Evolutionary conservation across 2,329 filamentous ascomycete genomes (phyloP).

Genomic region (Talaromyces sp.): DNA sequence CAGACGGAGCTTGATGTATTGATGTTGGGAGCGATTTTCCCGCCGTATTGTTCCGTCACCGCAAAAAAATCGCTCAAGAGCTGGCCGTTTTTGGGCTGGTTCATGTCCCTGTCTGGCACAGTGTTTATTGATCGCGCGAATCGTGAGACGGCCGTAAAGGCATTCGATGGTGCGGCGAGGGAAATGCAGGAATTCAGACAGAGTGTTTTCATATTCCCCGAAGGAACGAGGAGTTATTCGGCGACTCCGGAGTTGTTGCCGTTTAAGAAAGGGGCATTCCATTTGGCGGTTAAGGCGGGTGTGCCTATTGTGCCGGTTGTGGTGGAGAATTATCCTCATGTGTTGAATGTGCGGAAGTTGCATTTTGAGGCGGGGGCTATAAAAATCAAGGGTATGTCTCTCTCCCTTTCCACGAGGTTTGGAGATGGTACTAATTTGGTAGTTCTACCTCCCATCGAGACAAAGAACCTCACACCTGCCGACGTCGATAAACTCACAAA

Average conservation of each 20-base stretch:
- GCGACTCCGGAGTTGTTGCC: constrained; percentile 77
- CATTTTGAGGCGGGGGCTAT: constrained; percentile 69
- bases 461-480: constrained; percentile 66
- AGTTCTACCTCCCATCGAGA: constrained; percentile 81
- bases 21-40: constrained; percentile 86
- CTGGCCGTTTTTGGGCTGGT: constrained; percentile 88
- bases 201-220: constrained; percentile 58
- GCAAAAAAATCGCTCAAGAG: constrained; percentile 82
- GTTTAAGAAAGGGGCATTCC: constrained; percentile 99
- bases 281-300: constrained; percentile 88
- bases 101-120: constrained; percentile 81
- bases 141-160: constrained; percentile 74
- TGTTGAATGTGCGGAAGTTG: constrained; percentile 64
- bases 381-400: constrained; percentile 66
- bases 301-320: constrained; percentile 89
- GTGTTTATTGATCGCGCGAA: constrained; percentile 96
- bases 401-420: background rate
- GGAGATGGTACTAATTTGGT: background rate
- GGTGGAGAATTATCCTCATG: constrained; percentile 73
- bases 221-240: constrained; percentile 89
- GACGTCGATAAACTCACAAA: constrained; percentile 75
- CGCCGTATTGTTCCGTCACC: constrained; percentile 86
- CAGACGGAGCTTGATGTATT: constrained; percentile 94
- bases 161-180: constrained; percentile 77
- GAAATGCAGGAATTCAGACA: constrained; percentile 73